Evolutionary conservation across 257 asterid genomes (phyloP).

Genomic region (Dorcoceras hygrometricum): DNA sequence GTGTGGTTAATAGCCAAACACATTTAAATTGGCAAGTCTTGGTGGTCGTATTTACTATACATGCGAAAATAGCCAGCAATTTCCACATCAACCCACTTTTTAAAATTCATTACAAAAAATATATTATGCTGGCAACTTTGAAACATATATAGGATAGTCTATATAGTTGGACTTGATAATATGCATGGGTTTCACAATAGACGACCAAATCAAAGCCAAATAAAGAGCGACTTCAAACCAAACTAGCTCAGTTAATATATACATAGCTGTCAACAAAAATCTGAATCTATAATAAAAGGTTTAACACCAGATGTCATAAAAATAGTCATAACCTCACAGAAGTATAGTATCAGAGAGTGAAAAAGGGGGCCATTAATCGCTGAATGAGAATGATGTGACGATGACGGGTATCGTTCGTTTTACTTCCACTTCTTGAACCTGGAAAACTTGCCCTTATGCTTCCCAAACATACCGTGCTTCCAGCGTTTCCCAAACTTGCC

Average conservation of each 20-base stretch:
- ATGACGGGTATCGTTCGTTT: constrained; percentile 10
- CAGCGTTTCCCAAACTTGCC: constrained; percentile 68
- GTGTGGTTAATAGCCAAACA: too few species aligned
- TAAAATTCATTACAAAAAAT: too few species aligned
- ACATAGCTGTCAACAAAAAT: neutral
- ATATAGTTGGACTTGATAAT: neutral
- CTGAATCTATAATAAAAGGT: neutral
- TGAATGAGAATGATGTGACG: neutral
- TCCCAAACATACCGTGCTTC: constrained; percentile 67
- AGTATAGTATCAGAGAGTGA: neutral
- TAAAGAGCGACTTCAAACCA: neutral
- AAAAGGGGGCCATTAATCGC: neutral
- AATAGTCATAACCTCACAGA: neutral
- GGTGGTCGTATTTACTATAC: too few species aligned
- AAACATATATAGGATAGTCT: too few species aligned
- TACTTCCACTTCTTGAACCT: constrained; percentile 61
- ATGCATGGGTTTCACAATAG: neutral
- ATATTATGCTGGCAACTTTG: neutral
- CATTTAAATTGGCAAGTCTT: too few species aligned
- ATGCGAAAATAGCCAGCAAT: neutral
- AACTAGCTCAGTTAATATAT: neutral
- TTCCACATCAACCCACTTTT: too few species aligned
- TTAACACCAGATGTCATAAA: neutral
- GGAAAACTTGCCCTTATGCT: constrained; percentile 42
- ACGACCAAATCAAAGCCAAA: neutral